Base-by-base conservation (phyloP, 305 asterid genomes). In the Rubia balearica region DNA sequence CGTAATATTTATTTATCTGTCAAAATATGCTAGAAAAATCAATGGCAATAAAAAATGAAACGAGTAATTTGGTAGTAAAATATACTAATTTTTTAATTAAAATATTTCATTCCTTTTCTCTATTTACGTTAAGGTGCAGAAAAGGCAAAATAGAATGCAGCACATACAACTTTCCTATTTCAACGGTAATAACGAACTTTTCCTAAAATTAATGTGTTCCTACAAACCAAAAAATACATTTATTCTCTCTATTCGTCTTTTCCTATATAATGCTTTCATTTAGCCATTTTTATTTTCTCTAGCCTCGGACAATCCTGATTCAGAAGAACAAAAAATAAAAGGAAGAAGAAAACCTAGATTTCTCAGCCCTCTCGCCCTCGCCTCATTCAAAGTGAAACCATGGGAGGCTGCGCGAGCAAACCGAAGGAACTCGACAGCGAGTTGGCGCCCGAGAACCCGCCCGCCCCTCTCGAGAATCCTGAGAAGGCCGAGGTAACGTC, bases 401-500 rank as follows among this genome's bases (percentile, higher is more conserved):
- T 89, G 92, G 95, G 96, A 74, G 93, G 88, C 87, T 89, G 96
- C 76, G 89, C 91, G 78, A 88, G 87, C 87, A 89, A 79, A 88
- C 92, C 95, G 24, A 86, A 82, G 78, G 92, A 84, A 64, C 79
- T 83, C 85, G 85, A 78, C 8, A 69, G 68, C 73, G 73, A 83
- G 61, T 19, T 56, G 74, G 81, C 82, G 62, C 85, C 94, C 33
- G 33, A 30, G 33, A 30, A 30, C 33, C 33, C 33, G 33, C 33
- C 33, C 0, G 79, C 79, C 51, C 81, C 83, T 0, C 71, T 70
- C 41, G 90, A 88, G 70, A 85, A 76, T 57, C 66, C 87, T 0
- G 76, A 81, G 45, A 83, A 79, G 62, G 77, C 74, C 66, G 85
- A 81, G 79, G 78, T 49, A 13, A 3, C 9, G 30, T 56, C 11